phyloP scores from a whole-genome alignment of 2,329 filamentous ascomycete species.

The Penicillium hesseltinei region DNA sequence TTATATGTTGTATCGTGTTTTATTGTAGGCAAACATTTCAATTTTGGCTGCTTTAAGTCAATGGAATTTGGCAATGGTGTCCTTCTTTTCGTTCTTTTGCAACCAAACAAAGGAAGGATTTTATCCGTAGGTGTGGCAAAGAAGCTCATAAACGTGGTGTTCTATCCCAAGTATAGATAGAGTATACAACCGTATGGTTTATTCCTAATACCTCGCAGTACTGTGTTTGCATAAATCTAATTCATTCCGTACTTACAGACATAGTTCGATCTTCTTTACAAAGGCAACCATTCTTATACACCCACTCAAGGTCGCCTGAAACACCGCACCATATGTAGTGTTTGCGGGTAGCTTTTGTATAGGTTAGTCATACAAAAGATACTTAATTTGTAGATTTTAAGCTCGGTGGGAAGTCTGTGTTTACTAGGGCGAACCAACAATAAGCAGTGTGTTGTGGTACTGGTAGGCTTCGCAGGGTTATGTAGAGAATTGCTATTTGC shows the following conservation, averaged over 20 bases:
- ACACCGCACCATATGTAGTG: too few species aligned
- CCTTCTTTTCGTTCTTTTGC: not conserved
- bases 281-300: too few species aligned
- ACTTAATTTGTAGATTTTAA: too few species aligned
- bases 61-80: not conserved
- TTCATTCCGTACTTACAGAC: not conserved
- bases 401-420: too few species aligned
- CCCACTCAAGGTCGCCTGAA: too few species aligned
- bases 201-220: not conserved
- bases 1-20: not conserved
- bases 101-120: not conserved
- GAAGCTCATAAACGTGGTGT: not conserved
- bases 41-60: not conserved
- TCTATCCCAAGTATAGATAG: not conserved
- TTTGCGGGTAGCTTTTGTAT: too few species aligned
- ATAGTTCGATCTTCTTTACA: not conserved
- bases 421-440: too few species aligned
- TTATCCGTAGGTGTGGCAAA: not conserved
- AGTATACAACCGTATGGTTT: not conserved
- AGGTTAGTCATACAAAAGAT: too few species aligned
- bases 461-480: too few species aligned
- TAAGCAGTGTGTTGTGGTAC: too few species aligned
- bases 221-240: not conserved
- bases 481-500: too few species aligned
- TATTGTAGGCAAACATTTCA: not conserved